Base-by-base conservation (phyloP, 2,329 filamentous ascomycete genomes). In the Colletotrichum sidae region DNA sequence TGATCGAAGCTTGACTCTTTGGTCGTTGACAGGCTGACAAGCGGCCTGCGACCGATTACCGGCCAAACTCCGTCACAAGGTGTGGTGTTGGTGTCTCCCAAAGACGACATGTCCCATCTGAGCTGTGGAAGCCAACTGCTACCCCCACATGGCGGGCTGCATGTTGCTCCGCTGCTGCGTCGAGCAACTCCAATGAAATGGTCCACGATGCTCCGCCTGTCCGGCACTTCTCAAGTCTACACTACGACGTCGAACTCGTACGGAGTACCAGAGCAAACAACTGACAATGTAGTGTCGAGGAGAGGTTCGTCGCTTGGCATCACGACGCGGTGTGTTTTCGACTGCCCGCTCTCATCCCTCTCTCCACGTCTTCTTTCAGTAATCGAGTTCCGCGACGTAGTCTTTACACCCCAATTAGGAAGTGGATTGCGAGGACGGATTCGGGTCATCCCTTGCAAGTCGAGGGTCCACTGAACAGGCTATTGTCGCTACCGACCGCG, bases 151-250 rank as follows among this genome's bases (percentile, higher is more conserved):
- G 17, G 17, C 17, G 17, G 17, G 17, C 17, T n/a, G 46, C 25
- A 25, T 25, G 25, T 5, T 25, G 25, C 25, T 25, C 25, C 25
- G 25, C 25, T 25, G 25, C 25, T 25, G 25, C 25, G 4, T 25
- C 25, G 25, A 25, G 25, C 25, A 25, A 12, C 50, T 38, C 52
- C 59, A n/a, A 55, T 15, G 33, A 25, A 35, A 35, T 38, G 53
- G 33, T 37, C 41, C 49, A 51, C 34, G 50, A 10, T 47, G 35
- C 44, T 69, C 69, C 8, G 67, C 68, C 13, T 51, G 65, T 55
- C 49, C 47, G 59, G 51, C 59, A 67, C 25, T 44, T 42, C 33
- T 37, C 25, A 25, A 25, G 25, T 5, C 25, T 25, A 25, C 25
- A 5, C 25, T 25, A 25, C 25, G 25, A 25, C 25, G 4, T 25